phyloP scores from a whole-genome alignment of 495 filamentous ascomycete species.

The Penicillium cosmopolitanum region DNA sequence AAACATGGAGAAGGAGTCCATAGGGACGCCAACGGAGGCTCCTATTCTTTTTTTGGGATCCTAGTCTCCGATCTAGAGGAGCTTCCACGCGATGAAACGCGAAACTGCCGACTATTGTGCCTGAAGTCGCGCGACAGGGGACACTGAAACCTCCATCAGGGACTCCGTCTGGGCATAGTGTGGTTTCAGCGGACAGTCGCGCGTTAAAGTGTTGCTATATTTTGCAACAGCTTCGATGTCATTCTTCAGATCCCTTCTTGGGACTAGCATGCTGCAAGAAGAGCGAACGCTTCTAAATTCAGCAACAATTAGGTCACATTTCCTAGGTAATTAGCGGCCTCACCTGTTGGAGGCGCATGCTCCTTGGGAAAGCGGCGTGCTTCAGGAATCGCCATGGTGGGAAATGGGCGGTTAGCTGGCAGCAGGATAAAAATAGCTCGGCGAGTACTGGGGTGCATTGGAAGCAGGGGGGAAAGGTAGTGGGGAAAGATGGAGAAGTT shows the following conservation, averaged over 20 bases:
- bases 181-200: constrained; percentile 48
- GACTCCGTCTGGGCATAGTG: constrained; percentile 28
- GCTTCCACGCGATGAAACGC: constrained; percentile 36
- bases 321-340: constrained; percentile 32
- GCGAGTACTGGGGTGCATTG: constrained; percentile 19
- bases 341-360: constrained; percentile 4
- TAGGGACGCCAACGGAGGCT: constrained; percentile 38
- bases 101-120: constrained; percentile 37
- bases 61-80: constrained; percentile 31
- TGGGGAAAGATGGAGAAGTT: constrained; percentile 1
- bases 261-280: constrained; percentile 32
- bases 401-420: constrained; percentile 26
- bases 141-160: constrained; percentile 26
- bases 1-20: constrained; percentile 50
- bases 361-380: constrained; percentile 20
- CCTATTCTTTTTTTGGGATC: constrained; percentile 37
- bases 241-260: constrained; percentile 38
- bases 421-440: constrained; percentile 31
- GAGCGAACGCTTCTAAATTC: constrained; percentile 41
- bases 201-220: constrained; percentile 52
- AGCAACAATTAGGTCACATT: constrained; percentile 41
- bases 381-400: constrained; percentile 24
- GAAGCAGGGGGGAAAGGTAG: constrained; percentile 5
- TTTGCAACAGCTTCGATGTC: constrained; percentile 38
- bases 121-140: constrained; percentile 32